Evolutionary conservation across 208 protist species (phyloP).

Genomic region (Wallacemonas sp.): DNA sequence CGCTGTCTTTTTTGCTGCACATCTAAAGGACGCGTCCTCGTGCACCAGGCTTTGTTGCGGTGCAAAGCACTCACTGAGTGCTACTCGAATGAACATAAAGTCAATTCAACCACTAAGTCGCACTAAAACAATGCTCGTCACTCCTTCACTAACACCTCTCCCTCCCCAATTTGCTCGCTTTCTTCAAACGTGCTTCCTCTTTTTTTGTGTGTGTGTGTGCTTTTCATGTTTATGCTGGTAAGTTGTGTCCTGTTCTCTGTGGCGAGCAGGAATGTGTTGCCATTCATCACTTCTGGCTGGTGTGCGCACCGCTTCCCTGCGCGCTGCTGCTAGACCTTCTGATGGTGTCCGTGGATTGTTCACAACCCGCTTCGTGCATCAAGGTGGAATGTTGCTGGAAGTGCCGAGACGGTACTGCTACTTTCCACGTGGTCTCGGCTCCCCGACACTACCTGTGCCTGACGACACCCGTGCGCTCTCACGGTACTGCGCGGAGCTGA

Average conservation of each 20-base stretch:
- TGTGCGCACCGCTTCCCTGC: conserved; percentile 21
- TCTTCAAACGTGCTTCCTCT: neutral
- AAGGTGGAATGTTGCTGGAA: conserved; percentile 46
- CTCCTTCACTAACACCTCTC: too few relatives aligned
- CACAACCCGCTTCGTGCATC: conserved; percentile 15
- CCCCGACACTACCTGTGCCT: neutral
- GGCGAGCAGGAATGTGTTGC: neutral
- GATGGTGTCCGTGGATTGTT: conserved; percentile 74
- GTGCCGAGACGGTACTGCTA: conserved; percentile 63
- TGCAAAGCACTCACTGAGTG: too few relatives aligned
- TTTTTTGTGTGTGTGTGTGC: neutral
- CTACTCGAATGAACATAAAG: too few relatives aligned
- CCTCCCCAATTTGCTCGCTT: too few relatives aligned
- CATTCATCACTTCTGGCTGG: conserved; percentile 2
- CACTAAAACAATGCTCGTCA: too few relatives aligned
- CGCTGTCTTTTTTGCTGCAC: too few relatives aligned
- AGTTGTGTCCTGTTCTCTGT: neutral
- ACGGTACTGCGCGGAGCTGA: conserved; percentile 19
- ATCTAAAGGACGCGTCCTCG: too few relatives aligned
- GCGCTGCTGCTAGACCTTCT: conserved; percentile 19
- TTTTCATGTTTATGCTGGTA: too few relatives aligned
- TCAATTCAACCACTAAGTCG: too few relatives aligned
- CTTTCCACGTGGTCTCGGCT: conserved; percentile 20
- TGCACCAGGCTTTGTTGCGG: too few relatives aligned
- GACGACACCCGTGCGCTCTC: neutral